These are phyloP conservation scores for Chloridella minuta DNA, from an alignment of 352 stramenopile genomes.

Conservation along the genomic window DNA sequence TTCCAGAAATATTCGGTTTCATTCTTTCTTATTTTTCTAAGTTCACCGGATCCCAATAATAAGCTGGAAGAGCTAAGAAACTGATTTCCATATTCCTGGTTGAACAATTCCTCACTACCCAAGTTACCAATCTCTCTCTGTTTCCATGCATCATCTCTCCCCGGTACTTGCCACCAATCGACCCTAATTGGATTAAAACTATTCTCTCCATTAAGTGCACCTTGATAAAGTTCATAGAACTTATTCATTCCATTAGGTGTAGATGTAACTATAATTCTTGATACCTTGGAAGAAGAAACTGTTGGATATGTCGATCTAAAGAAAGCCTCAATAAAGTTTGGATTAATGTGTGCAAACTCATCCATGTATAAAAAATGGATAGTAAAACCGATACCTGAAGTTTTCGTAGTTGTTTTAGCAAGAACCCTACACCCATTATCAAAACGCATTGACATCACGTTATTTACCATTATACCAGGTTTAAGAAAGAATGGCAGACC, in stretches of 20 bases:
- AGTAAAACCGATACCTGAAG: constrained; percentile 7
- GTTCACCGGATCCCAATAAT: not conserved
- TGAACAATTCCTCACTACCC: not conserved
- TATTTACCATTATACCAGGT: not conserved
- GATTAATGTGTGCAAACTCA: constrained; percentile 7
- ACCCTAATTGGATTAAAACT: not conserved
- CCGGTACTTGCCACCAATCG: constrained; percentile 3
- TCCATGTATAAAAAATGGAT: constrained; percentile 9
- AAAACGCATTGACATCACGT: not conserved
- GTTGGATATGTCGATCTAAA: not conserved
- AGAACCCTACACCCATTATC: constrained; percentile 11
- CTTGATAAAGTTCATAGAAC: constrained; percentile 10
- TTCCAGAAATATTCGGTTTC: not conserved
- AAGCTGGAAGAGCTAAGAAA: constrained; percentile 5
- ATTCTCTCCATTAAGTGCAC: not conserved
- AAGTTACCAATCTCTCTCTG: constrained; percentile 3
- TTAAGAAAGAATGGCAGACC: constrained; percentile 1
- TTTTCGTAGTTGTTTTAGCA: not conserved
- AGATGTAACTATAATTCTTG: constrained; percentile 8
- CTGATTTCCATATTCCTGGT: constrained; percentile 11
- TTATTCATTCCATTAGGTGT: constrained; percentile 11
- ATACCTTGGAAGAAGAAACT: constrained; percentile 9
- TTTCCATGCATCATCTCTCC: constrained; percentile 3
- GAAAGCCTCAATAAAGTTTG: not conserved
- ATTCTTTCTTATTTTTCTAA: constrained; percentile 9